These are phyloP conservation scores for Quercus phellos DNA, from an alignment of 331 rosid species.

Conservation along the genomic window DNA sequence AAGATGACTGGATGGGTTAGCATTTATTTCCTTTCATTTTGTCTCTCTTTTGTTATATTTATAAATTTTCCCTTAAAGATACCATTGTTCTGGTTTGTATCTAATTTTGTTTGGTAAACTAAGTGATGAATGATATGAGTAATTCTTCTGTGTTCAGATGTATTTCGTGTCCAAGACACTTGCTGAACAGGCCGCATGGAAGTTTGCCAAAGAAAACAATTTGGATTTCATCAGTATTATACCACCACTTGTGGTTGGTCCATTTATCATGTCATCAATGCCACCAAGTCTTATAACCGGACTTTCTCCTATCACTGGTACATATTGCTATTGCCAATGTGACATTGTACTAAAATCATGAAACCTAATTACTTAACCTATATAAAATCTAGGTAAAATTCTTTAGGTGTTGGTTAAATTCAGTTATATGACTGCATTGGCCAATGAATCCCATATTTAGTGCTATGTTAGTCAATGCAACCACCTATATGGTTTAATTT, in stretches of 20 bases:
- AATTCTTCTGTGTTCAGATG: constrained; percentile 31
- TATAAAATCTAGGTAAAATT: too few relatives aligned
- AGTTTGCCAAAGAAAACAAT: constrained; percentile 53
- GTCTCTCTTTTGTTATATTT: not conserved
- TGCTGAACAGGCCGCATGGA: constrained; percentile 85
- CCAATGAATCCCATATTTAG: too few relatives aligned
- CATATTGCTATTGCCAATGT: not conserved
- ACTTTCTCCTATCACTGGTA: constrained; percentile 61
- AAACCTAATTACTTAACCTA: not conserved
- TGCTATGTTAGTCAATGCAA: too few relatives aligned
- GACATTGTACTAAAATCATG: not conserved
- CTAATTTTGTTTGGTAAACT: too few relatives aligned
- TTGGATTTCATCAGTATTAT: constrained; percentile 60
- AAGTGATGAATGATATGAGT: too few relatives aligned
- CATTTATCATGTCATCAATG: constrained; percentile 59
- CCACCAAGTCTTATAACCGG: constrained; percentile 73
- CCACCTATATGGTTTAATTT: too few relatives aligned
- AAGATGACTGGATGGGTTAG: constrained; percentile 83
- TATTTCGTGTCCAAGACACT: constrained; percentile 77
- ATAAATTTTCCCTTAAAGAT: not conserved
- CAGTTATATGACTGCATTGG: too few relatives aligned
- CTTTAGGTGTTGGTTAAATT: too few relatives aligned
- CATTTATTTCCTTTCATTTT: not conserved
- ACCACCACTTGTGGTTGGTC: constrained; percentile 82
- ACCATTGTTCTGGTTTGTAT: not conserved